A percentile compares a stretch with the other conserved stretches of the same genome.
Conservation (phyloP, 441 rosid genomes). For the Gossypium laxum region DNA sequence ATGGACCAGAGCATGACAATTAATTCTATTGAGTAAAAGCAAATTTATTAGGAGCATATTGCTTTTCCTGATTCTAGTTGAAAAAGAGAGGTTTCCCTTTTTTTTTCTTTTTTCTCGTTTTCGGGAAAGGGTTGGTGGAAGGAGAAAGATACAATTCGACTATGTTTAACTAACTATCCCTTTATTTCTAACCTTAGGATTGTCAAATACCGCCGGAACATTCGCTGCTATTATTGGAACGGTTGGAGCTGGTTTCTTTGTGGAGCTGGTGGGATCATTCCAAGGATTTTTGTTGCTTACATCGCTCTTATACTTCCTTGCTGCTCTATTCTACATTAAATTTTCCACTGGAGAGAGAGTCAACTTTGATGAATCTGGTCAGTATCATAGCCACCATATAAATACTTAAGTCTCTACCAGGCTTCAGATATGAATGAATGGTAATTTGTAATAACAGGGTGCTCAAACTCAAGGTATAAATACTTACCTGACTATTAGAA, state of each 20-base stretch:
- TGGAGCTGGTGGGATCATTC: slow-evolving; percentile 76
- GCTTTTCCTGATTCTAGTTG: background rate
- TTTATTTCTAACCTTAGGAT: slow-evolving; percentile 36
- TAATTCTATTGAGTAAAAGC: background rate
- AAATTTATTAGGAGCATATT: background rate
- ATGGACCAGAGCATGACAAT: background rate
- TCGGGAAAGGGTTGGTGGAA: background rate
- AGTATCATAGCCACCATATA: slow-evolving; percentile 11
- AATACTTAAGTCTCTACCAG: background rate
- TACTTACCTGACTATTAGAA: background rate
- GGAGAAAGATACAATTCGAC: background rate
- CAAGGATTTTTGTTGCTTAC: slow-evolving; percentile 79
- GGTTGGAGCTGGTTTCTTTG: slow-evolving; percentile 88
- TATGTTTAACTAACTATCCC: background rate
- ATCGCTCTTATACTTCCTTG: slow-evolving; percentile 48
- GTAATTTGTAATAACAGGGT: background rate
- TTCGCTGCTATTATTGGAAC: slow-evolving; percentile 86
- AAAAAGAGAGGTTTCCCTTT: background rate
- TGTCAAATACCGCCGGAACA: slow-evolving; percentile 78
- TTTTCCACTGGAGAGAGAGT: slow-evolving; percentile 82
- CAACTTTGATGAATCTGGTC: slow-evolving; percentile 39
- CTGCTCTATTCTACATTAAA: slow-evolving; percentile 61
- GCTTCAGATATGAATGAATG: background rate
- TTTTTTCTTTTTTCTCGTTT: background rate
- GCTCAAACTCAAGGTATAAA: background rate